Base-by-base conservation (phyloP, 2,329 filamentous ascomycete species). In the Fusarium sp. region DNA sequence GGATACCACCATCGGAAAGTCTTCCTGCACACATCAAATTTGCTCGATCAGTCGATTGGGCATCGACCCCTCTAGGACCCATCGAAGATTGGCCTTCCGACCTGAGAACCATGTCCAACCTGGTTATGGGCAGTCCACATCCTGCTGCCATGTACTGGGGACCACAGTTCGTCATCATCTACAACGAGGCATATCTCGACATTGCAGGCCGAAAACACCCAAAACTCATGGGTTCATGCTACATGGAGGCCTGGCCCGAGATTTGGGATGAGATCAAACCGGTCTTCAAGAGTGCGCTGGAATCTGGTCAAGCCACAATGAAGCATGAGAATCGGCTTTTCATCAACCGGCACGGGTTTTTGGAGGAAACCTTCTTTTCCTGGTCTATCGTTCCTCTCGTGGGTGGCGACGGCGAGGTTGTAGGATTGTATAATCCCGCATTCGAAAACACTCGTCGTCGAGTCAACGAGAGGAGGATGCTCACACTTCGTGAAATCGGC, bases 91-190 rank as follows among this genome's bases (percentile, higher is more conserved):
- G 94, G 94, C 85, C 88, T 1, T 84, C 89, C 34, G 93, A 95
- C 76, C 83, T 97, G 58, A 89, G 94, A 64, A 90, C 91, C 72
- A 94, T 95, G 91, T 92, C 93, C 59, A 96, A 95, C 80, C 83
- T 96, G 50, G 91, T 97, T 76, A 95, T 97, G 93, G 92, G 90
- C 16, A 93, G 90, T 68, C 93, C 93, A 13, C 91, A 95, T 78
- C 92, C 93, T 2, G 90, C 92, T 6, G 92, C 92, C 9, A 90
- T 95, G 87, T 96, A 95, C 80, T 96, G 94, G 94, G 94, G 94
- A 0, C 85, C 87, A 3, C 91, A 95, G 14, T 85, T 90, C 48
- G 87, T 91, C 18, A 88, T 88, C 9, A 89, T 95, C 11, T 95
- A 95, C 82, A 95, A 95, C 75, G 92, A 93, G 76, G 91, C 92